Base-by-base conservation (phyloP, 257 asterid species). In the Nicotiana obtusifolia region DNA sequence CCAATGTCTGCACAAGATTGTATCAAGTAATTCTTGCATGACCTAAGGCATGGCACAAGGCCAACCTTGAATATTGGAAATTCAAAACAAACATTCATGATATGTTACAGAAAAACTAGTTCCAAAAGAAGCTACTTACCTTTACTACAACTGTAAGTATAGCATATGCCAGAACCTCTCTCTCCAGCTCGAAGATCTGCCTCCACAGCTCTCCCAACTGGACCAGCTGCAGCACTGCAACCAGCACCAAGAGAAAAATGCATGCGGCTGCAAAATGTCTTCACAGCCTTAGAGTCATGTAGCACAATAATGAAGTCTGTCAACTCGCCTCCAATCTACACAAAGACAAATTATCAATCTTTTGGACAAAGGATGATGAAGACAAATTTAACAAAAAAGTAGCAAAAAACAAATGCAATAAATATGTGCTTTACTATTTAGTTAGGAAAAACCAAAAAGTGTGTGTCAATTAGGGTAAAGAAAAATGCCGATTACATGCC, bases 231-330 rank as follows among this genome's bases (percentile, higher is more conserved):
- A 87, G 97, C 99, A 90, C 99, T 96, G 87, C 98, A 94, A 80
- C 99, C 99, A 24, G 99, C 99, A 77, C 99, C 99, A 77, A 96
- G 95, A 87, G 99, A 94, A 87, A 94, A 94, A 85, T 96, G 99
- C 97, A 96, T 86, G 84, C 98, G 97, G 77, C 98, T 93, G 87
- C 98, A 96, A 85, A 96, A 96, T 67, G 99, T 94, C 85, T 92
- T 94, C 85, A 96, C 99, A 59, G 98, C 98, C 83, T 90, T 92
- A 54, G 88, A 76, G 86, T 93, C 97, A 82, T 92, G 99, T 68
- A 96, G 87, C 86, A 96, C 99, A 85, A 96, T 88, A 64, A 96
- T 93, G 94, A 96, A 93, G 91, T 96, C 99, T 92, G 91, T 89
- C 82, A 96, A 95, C 88, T 96, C 99, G 73, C 97, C 98, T 22